Evolutionary conservation across 2,329 filamentous ascomycete species (phyloP).

Genomic region (Fusarium hainanense): DNA sequence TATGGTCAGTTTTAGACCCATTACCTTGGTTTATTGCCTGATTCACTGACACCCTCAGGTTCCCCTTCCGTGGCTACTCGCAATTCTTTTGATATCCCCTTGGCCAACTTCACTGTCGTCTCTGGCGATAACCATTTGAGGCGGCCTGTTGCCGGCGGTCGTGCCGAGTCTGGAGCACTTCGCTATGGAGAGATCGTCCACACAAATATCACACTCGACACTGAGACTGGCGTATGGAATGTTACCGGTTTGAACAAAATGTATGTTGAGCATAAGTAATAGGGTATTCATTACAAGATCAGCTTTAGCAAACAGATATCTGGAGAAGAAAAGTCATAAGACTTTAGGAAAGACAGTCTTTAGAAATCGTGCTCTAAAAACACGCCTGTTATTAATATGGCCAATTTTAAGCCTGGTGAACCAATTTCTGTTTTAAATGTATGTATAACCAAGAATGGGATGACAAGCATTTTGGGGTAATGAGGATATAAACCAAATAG

Average conservation of each 20-base stretch:
- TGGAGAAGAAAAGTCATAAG: neutral
- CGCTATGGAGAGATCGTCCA: constrained; percentile 57
- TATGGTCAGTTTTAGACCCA: constrained; percentile 57
- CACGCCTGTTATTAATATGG: constrained; percentile 17
- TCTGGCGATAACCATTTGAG: constrained; percentile 69
- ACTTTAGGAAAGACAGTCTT: neutral
- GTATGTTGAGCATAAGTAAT: constrained; percentile 22
- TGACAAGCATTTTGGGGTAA: constrained; percentile 19
- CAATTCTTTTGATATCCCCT: constrained; percentile 71
- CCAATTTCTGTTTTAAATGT: constrained; percentile 35
- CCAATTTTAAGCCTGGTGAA: constrained; percentile 16
- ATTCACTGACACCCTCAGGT: constrained; percentile 1
- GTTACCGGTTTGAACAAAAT: constrained; percentile 15
- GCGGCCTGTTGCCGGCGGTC: constrained; percentile 55
- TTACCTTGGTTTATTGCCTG: fast-evolving
- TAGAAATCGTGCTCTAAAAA: neutral
- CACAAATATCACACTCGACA: constrained; percentile 44
- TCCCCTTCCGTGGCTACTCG: constrained; percentile 66
- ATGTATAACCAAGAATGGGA: constrained; percentile 22
- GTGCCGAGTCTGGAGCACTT: constrained; percentile 65
- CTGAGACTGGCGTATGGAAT: constrained; percentile 31
- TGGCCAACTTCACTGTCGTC: constrained; percentile 77
- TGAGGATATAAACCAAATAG: constrained; percentile 20
- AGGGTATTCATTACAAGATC: neutral
- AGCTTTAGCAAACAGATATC: neutral